Evolutionary conservation across 2,329 filamentous ascomycete genomes (phyloP), one percentile per base, ranked within the genome.

Genomic region (Incumbomyces delicatus): DNA sequence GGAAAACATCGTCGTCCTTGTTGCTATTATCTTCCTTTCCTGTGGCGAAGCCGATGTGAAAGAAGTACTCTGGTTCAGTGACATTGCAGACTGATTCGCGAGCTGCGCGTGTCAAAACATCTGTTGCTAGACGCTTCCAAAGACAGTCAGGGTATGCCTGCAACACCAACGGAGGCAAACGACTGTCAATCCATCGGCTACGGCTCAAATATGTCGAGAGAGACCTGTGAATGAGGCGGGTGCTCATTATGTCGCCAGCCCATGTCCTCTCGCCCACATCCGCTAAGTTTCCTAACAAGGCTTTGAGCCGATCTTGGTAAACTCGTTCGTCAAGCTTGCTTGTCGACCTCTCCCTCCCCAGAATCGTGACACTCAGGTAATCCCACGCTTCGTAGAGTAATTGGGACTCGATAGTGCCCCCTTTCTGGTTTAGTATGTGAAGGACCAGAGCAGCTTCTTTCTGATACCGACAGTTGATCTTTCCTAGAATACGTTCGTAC

Each of bases 401-500:
- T 39, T 13, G 36, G 6, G 12, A 13, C 6, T 39, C 18, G 36
- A 39, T 13, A 14, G 13, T 5, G 33, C 33, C n/a, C 12, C 13
- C 13, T 35, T 35, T 17, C 33, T 35, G 33, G 12, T 14, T 11
- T 6, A 39, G 13, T 6, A 39, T 6, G 33, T 35, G 33, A 6
- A 39, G 18, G 12, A 39, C n/a, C 18, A 39, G 36, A 13, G 36
- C 36, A n/a, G 46, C 49, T 30, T 50, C 46, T 13, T 20, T 37
- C 17, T 34, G 30, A 16, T 49, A 45, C 7, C 39, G 16, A n/a
- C 8, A 16, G 5, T 39, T 32, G 6, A 50, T 43, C n/a, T 33
- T 35, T 10, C 39, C 14, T 13, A 52, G 20, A 12, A 52, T 52
- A 8, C 44, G 38, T 33, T 38, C 29, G 37, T 47, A 52, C 18